Evolutionary conservation across 2,329 filamentous ascomycete genomes (phyloP).

Genomic region (Colletotrichum lini): DNA sequence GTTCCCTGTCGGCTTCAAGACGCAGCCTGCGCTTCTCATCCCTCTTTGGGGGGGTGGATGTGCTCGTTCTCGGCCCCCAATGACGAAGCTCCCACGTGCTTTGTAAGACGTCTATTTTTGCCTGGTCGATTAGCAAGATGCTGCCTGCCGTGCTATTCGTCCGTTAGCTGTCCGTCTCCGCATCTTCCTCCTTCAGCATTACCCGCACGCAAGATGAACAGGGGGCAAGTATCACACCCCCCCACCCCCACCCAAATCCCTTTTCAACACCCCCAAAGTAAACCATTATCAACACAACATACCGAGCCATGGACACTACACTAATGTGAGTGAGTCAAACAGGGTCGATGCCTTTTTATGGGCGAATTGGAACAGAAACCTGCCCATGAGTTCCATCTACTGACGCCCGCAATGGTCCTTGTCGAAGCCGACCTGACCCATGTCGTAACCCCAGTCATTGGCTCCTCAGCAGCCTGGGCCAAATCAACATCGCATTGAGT

Average conservation of each 20-base stretch:
- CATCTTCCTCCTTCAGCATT: conserved; percentile 2
- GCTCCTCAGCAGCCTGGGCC: conserved; percentile 5
- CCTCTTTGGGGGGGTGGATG: neutral
- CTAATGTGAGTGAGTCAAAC: too few relatives aligned
- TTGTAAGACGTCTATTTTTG: conserved; percentile 42
- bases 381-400: neutral
- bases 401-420: conserved; percentile 4
- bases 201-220: neutral
- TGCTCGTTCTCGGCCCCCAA: conserved; percentile 36
- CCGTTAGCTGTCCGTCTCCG: conserved; percentile 4
- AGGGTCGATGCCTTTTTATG: neutral
- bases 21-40: conserved; percentile 1
- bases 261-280: neutral
- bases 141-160: conserved; percentile 14
- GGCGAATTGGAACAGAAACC: neutral
- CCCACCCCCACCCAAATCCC: neutral
- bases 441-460: neutral
- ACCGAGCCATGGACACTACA: neutral
- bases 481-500: neutral
- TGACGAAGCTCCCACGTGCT: conserved; percentile 40
- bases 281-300: neutral
- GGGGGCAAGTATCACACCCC: neutral
- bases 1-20: neutral
- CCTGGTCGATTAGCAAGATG: conserved; percentile 34
- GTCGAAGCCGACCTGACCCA: conserved; percentile 7